Conservation (phyloP, 805 yeast species). For the Kurtzmaniella fragi region DNA sequence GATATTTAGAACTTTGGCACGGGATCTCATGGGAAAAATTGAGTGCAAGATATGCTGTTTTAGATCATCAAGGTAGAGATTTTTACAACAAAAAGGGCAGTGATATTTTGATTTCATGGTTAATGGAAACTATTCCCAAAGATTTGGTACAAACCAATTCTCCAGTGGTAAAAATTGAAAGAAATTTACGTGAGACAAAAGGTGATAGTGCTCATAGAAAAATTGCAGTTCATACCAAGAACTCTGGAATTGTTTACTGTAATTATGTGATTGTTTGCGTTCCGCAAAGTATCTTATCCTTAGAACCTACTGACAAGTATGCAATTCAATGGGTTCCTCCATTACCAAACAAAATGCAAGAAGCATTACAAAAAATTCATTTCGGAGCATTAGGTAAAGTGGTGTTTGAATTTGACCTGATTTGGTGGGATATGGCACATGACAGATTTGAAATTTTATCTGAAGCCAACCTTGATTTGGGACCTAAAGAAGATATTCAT, state of each 20-base stretch:
- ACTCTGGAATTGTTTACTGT: slow-evolving; percentile 28
- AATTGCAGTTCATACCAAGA: slow-evolving; percentile 28
- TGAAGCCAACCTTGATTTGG: slow-evolving; percentile 5
- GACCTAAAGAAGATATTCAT: background rate
- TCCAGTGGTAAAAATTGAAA: slow-evolving; percentile 37
- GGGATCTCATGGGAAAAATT: slow-evolving; percentile 65
- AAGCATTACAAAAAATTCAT: slow-evolving; percentile 21
- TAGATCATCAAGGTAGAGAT: slow-evolving; percentile 74
- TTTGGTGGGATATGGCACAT: slow-evolving; percentile 40
- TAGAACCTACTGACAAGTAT: slow-evolving; percentile 31
- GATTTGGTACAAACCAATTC: slow-evolving; percentile 35
- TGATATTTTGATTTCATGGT: slow-evolving; percentile 43
- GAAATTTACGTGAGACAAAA: slow-evolving; percentile 12
- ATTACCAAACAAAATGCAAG: slow-evolving; percentile 13
- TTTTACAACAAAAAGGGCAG: slow-evolving; percentile 64
- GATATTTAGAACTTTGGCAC: slow-evolving; percentile 73
- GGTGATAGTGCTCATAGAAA: slow-evolving; percentile 1
- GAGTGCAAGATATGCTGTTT: slow-evolving; percentile 64
- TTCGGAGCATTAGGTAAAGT: slow-evolving; percentile 41
- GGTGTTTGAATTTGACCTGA: slow-evolving; percentile 33
- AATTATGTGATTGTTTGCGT: slow-evolving; percentile 68
- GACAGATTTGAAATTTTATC: slow-evolving; percentile 35
- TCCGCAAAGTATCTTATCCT: slow-evolving; percentile 66
- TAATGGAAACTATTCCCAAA: slow-evolving; percentile 36
- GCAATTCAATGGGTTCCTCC: slow-evolving; percentile 36